Percentiles rank a stretch among this genome's conserved stretches.
phyloP scores from a whole-genome alignment of 148 eudicot genomes.

The Limonium bicolor region DNA sequence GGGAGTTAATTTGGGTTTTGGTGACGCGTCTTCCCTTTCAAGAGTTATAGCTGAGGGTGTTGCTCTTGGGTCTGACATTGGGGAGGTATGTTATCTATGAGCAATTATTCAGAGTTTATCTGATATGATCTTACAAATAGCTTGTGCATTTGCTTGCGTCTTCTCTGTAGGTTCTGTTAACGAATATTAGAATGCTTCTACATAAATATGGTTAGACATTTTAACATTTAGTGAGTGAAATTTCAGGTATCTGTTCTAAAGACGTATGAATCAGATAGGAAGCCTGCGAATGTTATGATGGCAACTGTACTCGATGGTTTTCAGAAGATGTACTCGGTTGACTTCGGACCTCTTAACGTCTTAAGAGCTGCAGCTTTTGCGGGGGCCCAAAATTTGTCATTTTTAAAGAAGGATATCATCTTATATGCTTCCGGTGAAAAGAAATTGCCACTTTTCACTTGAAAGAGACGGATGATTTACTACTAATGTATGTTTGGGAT shows the following conservation, averaged over 20 bases:
- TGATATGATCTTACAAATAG: too few species aligned
- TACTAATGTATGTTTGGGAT: too few species aligned
- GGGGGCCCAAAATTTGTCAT: slow-evolving; percentile 67
- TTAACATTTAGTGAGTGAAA: background rate
- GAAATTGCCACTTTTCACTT: slow-evolving; percentile 54
- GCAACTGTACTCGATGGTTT: slow-evolving; percentile 80
- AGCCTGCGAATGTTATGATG: slow-evolving; percentile 64
- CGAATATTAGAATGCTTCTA: too few species aligned
- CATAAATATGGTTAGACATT: background rate
- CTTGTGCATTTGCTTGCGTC: too few species aligned
- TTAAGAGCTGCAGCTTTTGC: slow-evolving; percentile 77
- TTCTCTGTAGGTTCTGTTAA: background rate
- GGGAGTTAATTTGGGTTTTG: slow-evolving; percentile 96
- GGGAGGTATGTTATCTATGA: slow-evolving; percentile 50
- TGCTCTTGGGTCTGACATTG: slow-evolving; percentile 82
- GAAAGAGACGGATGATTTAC: too few species aligned
- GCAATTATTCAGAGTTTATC: background rate
- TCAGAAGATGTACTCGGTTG: slow-evolving; percentile 80
- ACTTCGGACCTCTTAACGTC: slow-evolving; percentile 69
- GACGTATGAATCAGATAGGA: slow-evolving; percentile 80
- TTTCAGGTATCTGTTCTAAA: slow-evolving; percentile 40
- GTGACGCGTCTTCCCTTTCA: slow-evolving; percentile 73
- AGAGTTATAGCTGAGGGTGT: slow-evolving; percentile 69
- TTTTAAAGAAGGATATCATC: slow-evolving; percentile 68
- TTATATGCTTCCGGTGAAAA: slow-evolving; percentile 80